A percentile compares a stretch with the other conserved stretches of the same genome.
Conservation (phyloP, 495 filamentous ascomycete species). For the Annulohypoxylon nitens region DNA sequence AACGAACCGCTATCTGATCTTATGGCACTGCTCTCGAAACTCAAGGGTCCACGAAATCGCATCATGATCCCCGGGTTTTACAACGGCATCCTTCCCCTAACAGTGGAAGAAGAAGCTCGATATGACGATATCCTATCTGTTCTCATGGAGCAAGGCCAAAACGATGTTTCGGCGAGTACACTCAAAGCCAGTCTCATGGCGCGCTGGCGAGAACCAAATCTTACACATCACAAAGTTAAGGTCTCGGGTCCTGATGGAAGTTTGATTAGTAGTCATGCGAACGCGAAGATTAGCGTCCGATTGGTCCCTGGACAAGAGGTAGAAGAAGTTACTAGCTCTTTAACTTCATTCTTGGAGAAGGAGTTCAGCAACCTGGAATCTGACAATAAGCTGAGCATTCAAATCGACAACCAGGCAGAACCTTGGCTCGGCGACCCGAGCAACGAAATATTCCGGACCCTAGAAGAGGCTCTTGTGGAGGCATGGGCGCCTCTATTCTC, state of each 20-base stretch:
- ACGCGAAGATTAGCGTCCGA: constrained; percentile 87
- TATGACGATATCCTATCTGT: constrained; percentile 87
- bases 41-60: constrained; percentile 76
- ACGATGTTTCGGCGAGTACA: constrained; percentile 72
- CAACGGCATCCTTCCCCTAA: constrained; percentile 81
- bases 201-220: constrained; percentile 93
- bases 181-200: constrained; percentile 87
- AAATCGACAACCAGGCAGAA: constrained; percentile 92
- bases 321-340: constrained; percentile 72
- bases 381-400: constrained; percentile 83
- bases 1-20: constrained; percentile 93
- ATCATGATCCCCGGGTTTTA: constrained; percentile 83
- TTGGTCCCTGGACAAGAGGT: constrained; percentile 94
- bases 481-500: constrained; percentile 74
- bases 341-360: constrained; percentile 75
- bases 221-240: constrained; percentile 93
- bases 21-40: constrained; percentile 79
- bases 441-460: constrained; percentile 89
- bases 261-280: constrained; percentile 87
- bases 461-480: constrained; percentile 86
- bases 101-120: constrained; percentile 78
- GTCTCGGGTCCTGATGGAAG: constrained; percentile 89
- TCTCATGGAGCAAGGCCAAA: constrained; percentile 75
- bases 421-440: constrained; percentile 95
- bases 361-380: constrained; percentile 80